These are phyloP conservation scores for Pythium sukuiense DNA, from an alignment of 352 stramenopile genomes.

Conservation along the genomic window DNA sequence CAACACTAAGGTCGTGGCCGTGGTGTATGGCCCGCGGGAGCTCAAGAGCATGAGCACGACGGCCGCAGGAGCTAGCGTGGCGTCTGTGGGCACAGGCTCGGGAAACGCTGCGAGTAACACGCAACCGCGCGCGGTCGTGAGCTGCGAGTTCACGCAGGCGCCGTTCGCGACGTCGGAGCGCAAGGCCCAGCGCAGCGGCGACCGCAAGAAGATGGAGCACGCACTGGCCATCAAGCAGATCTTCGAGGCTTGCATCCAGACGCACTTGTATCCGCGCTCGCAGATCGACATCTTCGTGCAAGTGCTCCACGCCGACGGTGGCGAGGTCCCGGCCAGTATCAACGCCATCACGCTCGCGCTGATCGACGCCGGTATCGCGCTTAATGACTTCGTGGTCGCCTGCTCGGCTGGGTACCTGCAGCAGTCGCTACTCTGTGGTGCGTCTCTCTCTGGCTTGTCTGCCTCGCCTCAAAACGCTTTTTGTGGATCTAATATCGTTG, in stretches of 20 bases:
- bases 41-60: conserved; percentile 46
- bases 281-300: conserved; percentile 94
- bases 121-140: conserved; percentile 66
- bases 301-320: conserved; percentile 89
- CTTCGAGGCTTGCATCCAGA: conserved; percentile 90
- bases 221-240: conserved; percentile 91
- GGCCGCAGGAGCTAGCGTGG: conserved; percentile 35
- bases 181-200: conserved; percentile 72
- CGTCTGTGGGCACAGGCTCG: conserved; percentile 54
- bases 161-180: conserved; percentile 87
- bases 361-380: conserved; percentile 90
- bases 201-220: conserved; percentile 88
- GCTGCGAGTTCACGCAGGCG: conserved; percentile 89
- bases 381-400: conserved; percentile 91
- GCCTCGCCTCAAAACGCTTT: background rate
- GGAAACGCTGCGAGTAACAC: conserved; percentile 66
- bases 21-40: conserved; percentile 87
- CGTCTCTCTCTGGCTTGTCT: conserved; percentile 24
- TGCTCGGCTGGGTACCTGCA: conserved; percentile 90
- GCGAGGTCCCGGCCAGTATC: conserved; percentile 85
- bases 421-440: conserved; percentile 84
- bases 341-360: conserved; percentile 91
- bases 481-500: too few relatives aligned
- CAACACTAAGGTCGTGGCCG: conserved; percentile 89
- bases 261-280: conserved; percentile 88